These are phyloP conservation scores for Rhododendron vialii DNA, from an alignment of 148 eudicot genomes.

Conservation along the genomic window DNA sequence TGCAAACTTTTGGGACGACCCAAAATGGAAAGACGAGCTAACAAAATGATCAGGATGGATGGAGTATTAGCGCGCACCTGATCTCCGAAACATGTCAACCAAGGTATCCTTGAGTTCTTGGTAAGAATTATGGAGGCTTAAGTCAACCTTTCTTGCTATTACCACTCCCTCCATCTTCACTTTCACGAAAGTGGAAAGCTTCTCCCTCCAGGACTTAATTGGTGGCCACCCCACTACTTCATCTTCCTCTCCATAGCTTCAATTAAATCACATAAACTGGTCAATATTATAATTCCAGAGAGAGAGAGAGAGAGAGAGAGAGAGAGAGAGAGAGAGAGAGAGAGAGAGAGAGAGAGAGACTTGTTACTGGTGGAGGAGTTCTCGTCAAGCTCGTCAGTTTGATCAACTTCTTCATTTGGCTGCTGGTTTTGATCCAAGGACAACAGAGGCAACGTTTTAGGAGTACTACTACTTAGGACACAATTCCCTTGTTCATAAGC, in stretches of 20 bases:
- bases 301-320: not conserved
- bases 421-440: slow-evolving; percentile 25
- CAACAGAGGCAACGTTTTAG: slow-evolving; percentile 41
- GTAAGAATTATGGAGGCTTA: slow-evolving; percentile 41
- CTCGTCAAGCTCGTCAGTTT: slow-evolving; percentile 5
- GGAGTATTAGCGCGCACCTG: slow-evolving; percentile 24
- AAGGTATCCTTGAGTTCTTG: slow-evolving; percentile 37
- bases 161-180: slow-evolving; percentile 74
- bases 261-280: no score
- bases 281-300: not conserved
- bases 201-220: slow-evolving; percentile 44
- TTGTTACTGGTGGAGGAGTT: slow-evolving; percentile 16
- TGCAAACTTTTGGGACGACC: not conserved
- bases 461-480: not conserved
- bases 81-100: slow-evolving; percentile 48
- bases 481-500: slow-evolving; percentile 13
- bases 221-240: slow-evolving; percentile 81
- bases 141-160: slow-evolving; percentile 66
- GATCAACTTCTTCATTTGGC: slow-evolving; percentile 37
- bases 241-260: slow-evolving; percentile 25
- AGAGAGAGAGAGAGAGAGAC: slow-evolving; percentile 18
- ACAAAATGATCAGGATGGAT: not conserved
- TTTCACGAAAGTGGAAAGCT: slow-evolving; percentile 47
- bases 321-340: not conserved
- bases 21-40: not conserved